A percentile compares a stretch with the other conserved stretches of the same genome.
Conservation (phyloP, 2,329 filamentous ascomycete species). For the Diaporthe australafricana region DNA sequence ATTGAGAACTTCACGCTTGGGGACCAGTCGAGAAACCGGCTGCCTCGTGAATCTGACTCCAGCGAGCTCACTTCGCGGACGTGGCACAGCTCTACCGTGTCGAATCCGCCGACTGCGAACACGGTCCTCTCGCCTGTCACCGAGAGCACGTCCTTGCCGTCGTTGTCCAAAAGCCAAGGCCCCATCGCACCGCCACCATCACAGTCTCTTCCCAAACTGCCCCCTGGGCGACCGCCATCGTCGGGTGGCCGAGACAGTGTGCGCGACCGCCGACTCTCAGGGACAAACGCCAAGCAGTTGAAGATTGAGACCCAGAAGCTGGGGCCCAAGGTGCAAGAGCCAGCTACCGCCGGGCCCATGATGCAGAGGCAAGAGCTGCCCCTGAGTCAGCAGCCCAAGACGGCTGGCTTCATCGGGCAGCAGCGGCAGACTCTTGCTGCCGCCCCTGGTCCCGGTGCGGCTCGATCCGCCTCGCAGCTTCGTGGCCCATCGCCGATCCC, state of each 20-base stretch:
- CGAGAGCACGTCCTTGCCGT: slow-evolving; percentile 60
- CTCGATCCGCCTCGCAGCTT: slow-evolving; percentile 42
- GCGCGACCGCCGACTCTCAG: slow-evolving; percentile 82
- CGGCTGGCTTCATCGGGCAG: slow-evolving; percentile 53
- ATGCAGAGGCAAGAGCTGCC: slow-evolving; percentile 34
- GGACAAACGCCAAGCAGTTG: slow-evolving; percentile 82
- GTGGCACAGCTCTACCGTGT: slow-evolving; percentile 83
- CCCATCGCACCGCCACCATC: slow-evolving; percentile 60
- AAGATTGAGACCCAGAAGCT: slow-evolving; percentile 82
- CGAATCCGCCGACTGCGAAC: slow-evolving; percentile 76
- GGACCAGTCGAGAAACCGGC: slow-evolving; percentile 70
- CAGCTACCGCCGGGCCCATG: slow-evolving; percentile 42
- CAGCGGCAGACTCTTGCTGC: slow-evolving; percentile 56
- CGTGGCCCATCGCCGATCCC: slow-evolving; percentile 49
- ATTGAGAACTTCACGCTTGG: slow-evolving; percentile 87
- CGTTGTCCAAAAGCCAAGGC: slow-evolving; percentile 44
- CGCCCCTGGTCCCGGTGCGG: slow-evolving; percentile 48
- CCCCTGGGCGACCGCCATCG: slow-evolving; percentile 48
- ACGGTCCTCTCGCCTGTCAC: slow-evolving; percentile 79
- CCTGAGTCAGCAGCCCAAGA: slow-evolving; percentile 41
- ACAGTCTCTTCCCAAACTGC: slow-evolving; percentile 58
- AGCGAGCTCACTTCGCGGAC: slow-evolving; percentile 82
- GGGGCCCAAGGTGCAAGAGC: slow-evolving; percentile 42
- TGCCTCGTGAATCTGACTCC: slow-evolving; percentile 84
- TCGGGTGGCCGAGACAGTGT: slow-evolving; percentile 63